Base-by-base conservation (phyloP, 495 filamentous ascomycete genomes). In the Xylaria bambusicola region DNA sequence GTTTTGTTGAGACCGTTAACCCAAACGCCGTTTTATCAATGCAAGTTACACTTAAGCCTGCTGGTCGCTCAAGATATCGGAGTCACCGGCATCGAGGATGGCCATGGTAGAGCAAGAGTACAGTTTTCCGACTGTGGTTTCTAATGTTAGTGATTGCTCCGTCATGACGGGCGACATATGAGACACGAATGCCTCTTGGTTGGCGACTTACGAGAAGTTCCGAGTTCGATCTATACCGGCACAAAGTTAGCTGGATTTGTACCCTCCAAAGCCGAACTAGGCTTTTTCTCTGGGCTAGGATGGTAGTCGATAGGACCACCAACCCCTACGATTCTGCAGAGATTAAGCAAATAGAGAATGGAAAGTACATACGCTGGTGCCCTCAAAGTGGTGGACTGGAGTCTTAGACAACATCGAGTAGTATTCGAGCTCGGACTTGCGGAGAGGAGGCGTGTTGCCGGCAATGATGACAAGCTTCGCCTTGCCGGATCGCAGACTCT, bases 41-140 rank as follows among this genome's bases (percentile, higher is more conserved):
- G 60, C 38, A 53, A 60, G 49, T 41, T 3, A 60, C 38, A 50
- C 66, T 56, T 57, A 89, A 67, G 82, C 76, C 66, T 82, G 75
- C 71, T 82, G 80, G 68, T 88, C 84, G 78, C 76, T 84, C 67
- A 98, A 83, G 77, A 98, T 97, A 80, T 98, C 93, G 55, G 90
- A 94, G 86, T 98, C 94, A 88, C 94, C 94, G 76, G 91, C 92
- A 79, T 97, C 93, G 42, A 98, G 78, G 74, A 97, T 87, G 60
- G 92, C 86, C 91, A 98, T 95, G 72, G 92, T 95, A 52, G 88
- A 89, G 84, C 92, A 96, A 57, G 86, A 78, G 84, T 88, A 89
- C 66, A 96, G 86, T 78, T 95, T 95, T 77, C 92, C 92, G 41
- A 60, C 57, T 60, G 77, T 89, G 91, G 47, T 54, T 55, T 29